Evolutionary conservation across 768 basidiomycete species (phyloP), one percentile per base, ranked within the genome.

Genomic region (Leccinum imitatum): DNA sequence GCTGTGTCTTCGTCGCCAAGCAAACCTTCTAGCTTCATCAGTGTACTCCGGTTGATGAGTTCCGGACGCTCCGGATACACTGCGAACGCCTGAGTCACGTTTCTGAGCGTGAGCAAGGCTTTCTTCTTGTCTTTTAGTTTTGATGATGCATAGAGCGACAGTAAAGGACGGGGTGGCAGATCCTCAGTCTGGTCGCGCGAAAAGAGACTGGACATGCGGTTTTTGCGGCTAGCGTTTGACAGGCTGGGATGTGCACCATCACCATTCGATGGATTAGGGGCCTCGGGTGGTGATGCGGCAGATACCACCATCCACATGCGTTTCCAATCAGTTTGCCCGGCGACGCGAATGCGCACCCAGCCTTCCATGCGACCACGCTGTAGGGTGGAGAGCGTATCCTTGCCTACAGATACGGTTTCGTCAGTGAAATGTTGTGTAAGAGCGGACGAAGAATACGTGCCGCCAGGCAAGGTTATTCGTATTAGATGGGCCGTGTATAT

Each of bases 271-370:
- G 68, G 39, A 67, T 72, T 58, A 44, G 61, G 59, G 25, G 19
- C 47, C 21, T 69, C 63, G 3, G 70, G 44, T 39, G 76, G 75
- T n/a, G 73, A 67, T 6, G 80, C 83, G 52, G 82, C 81, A 60
- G 77, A 79, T 6, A 97, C 77, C 6, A 88, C 83, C 79, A 92
- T 84, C 91, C 93, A 98, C 50, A 95, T 81, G 46, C 86, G 83
- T 72, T 94, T 94, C 96, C 96, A 98, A 65, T 97, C 94, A 0
- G 92, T 95, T 66, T 95, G 93, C n/a, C 96, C 95, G n/a, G 95
- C 90, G 41, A 98, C 80, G 50, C 96, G 87, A 50, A 94, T 82
- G 65, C 89, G 84, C 17, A 93, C 89, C 91, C 91, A 95, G 1
- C 95, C 96, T 72, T 98, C 95, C 79, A 94, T 83, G 59, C 83